Evolutionary conservation across 768 basidiomycete genomes (phyloP).

Genomic region (Rhizopogon roseolus): DNA sequence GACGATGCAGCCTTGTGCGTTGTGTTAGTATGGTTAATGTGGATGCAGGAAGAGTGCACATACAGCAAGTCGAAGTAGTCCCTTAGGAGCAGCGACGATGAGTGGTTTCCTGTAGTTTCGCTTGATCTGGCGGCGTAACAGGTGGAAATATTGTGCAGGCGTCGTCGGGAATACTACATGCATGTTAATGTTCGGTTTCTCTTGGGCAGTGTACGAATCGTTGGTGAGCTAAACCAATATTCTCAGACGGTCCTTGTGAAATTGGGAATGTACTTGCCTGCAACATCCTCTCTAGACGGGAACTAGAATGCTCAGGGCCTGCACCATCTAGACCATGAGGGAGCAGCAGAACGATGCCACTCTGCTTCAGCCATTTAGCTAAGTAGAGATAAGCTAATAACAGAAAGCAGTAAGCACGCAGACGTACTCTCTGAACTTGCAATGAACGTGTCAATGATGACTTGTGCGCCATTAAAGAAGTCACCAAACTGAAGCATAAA

Average conservation of each 20-base stretch:
- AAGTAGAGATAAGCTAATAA: no score
- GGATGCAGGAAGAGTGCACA: slow-evolving; percentile 10
- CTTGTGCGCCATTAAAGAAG: slow-evolving; percentile 87
- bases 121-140: slow-evolving; percentile 80
- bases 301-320: slow-evolving; percentile 91
- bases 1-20: slow-evolving; percentile 66
- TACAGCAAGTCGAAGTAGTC: slow-evolving; percentile 72
- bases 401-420: neutral
- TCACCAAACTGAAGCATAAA: slow-evolving; percentile 65
- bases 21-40: neutral
- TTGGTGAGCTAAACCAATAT: slow-evolving; percentile 58
- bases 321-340: slow-evolving; percentile 92
- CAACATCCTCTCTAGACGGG: slow-evolving; percentile 84
- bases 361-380: slow-evolving; percentile 95
- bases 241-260: neutral
- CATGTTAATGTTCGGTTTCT: slow-evolving; percentile 64
- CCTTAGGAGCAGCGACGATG: slow-evolving; percentile 82
- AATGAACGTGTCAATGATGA: slow-evolving; percentile 88
- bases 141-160: slow-evolving; percentile 89
- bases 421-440: slow-evolving; percentile 76
- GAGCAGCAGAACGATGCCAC: slow-evolving; percentile 78
- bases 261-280: slow-evolving; percentile 45
- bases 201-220: slow-evolving; percentile 43
- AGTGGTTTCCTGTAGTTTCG: slow-evolving; percentile 86
- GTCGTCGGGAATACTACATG: slow-evolving; percentile 85